Evolutionary conservation across 1,284 basidiomycete genomes (phyloP), one percentile per base, ranked within the genome.

Genomic region (Marasmius oreades): DNA sequence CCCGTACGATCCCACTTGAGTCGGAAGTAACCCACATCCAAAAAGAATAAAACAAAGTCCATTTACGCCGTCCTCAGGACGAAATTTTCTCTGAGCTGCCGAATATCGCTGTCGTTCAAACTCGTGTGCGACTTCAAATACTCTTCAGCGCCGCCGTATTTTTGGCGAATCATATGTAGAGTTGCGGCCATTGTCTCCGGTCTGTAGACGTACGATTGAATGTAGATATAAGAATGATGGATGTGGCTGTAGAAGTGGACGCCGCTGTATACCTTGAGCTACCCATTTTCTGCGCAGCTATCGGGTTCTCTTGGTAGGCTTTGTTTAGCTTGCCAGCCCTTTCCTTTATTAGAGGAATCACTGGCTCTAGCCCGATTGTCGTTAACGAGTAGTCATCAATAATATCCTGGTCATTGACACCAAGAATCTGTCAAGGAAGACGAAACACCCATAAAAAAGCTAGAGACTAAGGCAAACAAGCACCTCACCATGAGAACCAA

Each of bases 381-480:
- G 77, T 75, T 22, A 79, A 63, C 0, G 67, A 59, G 56, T 79
- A 78, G 57, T 79, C 76, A 28, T 69, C 63, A 12, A 67, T 62
- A 43, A 80, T 76, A 34, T 70, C 67, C 8, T 72, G 69, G 60
- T 78, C 75, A 26, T 61, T 53, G n/a, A 72, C 73, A 2, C 75
- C 75, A 10, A 77, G 67, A 18, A 76, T 62, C 77, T 77, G 59
- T 16, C 23, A 48, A 48, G 14, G 18, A 11, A 24, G 24, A 14
- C 43, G 34, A 1, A 53, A 37, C 43, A 20, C 23, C 39, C 7
- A 50, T n/a, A 12, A 20, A 14, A 34, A 23, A 26, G 33, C 23
- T 36, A 46, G 42, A 52, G n/a, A 64, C 56, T 28, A 56, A 45
- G 18, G n/a, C n/a, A n/a, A n/a, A n/a, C n/a, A n/a, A n/a, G 58